phyloP scores from a whole-genome alignment of 2,329 filamentous ascomycete species.

The Plenodomus biglobosus region DNA sequence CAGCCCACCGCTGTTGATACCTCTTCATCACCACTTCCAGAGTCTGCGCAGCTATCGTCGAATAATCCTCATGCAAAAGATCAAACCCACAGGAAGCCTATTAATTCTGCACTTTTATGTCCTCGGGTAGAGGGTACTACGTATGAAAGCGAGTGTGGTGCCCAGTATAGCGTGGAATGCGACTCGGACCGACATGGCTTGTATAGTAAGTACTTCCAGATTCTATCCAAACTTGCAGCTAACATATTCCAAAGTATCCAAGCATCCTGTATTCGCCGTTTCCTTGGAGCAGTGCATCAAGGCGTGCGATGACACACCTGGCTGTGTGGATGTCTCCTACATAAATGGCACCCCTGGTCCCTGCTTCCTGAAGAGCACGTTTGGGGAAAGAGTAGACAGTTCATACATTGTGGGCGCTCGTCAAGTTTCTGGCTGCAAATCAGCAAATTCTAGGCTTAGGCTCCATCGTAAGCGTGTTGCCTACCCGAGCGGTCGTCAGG shows the following conservation, averaged over 20 bases:
- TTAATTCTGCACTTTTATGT: slow-evolving; percentile 12
- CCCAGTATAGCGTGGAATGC: slow-evolving; percentile 27
- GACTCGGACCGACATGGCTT: slow-evolving; percentile 24
- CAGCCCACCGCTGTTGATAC: too few species aligned
- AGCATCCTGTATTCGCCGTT: slow-evolving; percentile 6
- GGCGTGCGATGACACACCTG: slow-evolving; percentile 20
- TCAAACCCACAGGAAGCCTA: slow-evolving; percentile 7
- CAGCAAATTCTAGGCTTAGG: slow-evolving; percentile 1
- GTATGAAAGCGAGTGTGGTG: slow-evolving; percentile 19
- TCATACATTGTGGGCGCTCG: slow-evolving; percentile 24
- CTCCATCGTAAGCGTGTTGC: slow-evolving; percentile 17
- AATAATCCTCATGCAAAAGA: slow-evolving; percentile 9
- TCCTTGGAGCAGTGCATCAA: slow-evolving; percentile 20
- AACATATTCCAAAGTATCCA: slow-evolving; percentile 9
- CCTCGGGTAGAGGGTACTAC: slow-evolving; percentile 15
- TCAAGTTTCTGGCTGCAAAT: slow-evolving; percentile 10
- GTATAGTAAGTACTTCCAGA: slow-evolving; percentile 14
- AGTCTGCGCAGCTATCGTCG: too few species aligned
- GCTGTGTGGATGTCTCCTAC: slow-evolving; percentile 27
- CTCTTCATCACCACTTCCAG: too few species aligned
- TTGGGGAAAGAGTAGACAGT: slow-evolving; percentile 10
- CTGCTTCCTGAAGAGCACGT: slow-evolving; percentile 30
- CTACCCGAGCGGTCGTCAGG: neutral
- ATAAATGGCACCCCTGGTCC: slow-evolving; percentile 13
- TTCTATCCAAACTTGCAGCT: neutral